Conservation (phyloP, 495 filamentous ascomycete genomes). For the Aspergillus panamensis region DNA sequence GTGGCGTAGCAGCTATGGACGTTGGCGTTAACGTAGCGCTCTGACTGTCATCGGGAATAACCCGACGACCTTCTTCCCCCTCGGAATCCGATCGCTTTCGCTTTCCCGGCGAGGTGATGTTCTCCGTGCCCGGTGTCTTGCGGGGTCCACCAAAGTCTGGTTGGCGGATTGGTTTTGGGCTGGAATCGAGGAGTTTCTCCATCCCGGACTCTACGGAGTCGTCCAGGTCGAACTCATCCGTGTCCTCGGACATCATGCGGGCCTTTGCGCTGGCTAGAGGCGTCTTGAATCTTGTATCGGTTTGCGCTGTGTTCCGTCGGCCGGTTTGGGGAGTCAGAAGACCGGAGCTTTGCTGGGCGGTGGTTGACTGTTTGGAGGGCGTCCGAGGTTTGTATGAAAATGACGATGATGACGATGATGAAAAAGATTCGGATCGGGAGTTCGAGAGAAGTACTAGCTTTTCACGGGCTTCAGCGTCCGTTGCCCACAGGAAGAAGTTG, state of each 20-base stretch:
- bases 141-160: slow-evolving; percentile 24
- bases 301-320: slow-evolving; percentile 15
- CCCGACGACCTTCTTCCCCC: slow-evolving; percentile 23
- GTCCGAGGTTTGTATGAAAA: slow-evolving; percentile 22
- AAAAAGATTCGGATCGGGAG: slow-evolving; percentile 38
- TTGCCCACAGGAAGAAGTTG: slow-evolving; percentile 69
- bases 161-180: slow-evolving; percentile 17
- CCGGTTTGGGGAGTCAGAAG: slow-evolving; percentile 41
- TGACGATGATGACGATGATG: not conserved
- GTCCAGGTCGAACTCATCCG: slow-evolving; percentile 46
- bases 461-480: slow-evolving; percentile 58
- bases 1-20: slow-evolving; percentile 9
- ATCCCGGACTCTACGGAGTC: slow-evolving; percentile 15
- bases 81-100: slow-evolving; percentile 45
- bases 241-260: slow-evolving; percentile 42
- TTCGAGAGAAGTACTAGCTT: slow-evolving; percentile 49
- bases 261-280: slow-evolving; percentile 36
- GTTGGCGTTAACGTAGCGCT: not conserved
- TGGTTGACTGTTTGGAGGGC: slow-evolving; percentile 17
- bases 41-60: slow-evolving; percentile 12
- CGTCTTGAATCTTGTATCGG: slow-evolving; percentile 22
- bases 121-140: slow-evolving; percentile 46
- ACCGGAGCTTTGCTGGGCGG: slow-evolving; percentile 12
- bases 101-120: slow-evolving; percentile 50
- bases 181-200: slow-evolving; percentile 5